Conservation (phyloP, 2,329 filamentous ascomycete species). For the Scolecobasidium constrictum region DNA sequence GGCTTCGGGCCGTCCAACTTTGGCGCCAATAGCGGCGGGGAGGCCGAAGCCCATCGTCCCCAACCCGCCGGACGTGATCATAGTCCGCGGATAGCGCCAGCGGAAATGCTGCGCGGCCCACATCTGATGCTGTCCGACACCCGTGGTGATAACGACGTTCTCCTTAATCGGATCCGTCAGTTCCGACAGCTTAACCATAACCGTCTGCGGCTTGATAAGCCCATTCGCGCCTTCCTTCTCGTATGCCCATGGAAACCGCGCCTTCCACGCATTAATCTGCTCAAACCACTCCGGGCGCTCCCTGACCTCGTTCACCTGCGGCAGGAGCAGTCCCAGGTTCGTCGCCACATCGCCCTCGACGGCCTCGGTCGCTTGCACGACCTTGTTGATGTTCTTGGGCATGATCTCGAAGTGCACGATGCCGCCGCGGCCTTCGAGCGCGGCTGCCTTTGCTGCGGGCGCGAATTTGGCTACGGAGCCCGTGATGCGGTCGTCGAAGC, state of each 20-base stretch:
- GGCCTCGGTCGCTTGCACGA: constrained; percentile 90
- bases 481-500: constrained; percentile 95
- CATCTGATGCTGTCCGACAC: constrained; percentile 98
- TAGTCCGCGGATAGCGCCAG: constrained; percentile 81
- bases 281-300: constrained; percentile 77
- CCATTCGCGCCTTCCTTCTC: constrained; percentile 66
- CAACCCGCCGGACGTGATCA: constrained; percentile 93
- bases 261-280: constrained; percentile 85
- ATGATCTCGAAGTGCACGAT: constrained; percentile 98
- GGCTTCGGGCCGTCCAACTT: constrained; percentile 71
- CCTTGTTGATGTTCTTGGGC: constrained; percentile 99
- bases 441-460: constrained; percentile 75
- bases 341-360: constrained; percentile 83
- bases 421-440: constrained; percentile 74
- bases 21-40: constrained; percentile 88
- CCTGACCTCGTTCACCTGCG: constrained; percentile 52
- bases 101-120: constrained; percentile 96
- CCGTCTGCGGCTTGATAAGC: constrained; percentile 84
- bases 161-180: constrained; percentile 72
- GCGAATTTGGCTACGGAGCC: constrained; percentile 75
- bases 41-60: constrained; percentile 95
- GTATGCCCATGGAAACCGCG: constrained; percentile 78
- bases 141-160: constrained; percentile 78
- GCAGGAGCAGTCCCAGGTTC: constrained; percentile 67
- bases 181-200: constrained; percentile 84